These are phyloP conservation scores for Kodamaea hsintzibuensis DNA, from an alignment of 805 yeast genomes.

Conservation along the genomic window DNA sequence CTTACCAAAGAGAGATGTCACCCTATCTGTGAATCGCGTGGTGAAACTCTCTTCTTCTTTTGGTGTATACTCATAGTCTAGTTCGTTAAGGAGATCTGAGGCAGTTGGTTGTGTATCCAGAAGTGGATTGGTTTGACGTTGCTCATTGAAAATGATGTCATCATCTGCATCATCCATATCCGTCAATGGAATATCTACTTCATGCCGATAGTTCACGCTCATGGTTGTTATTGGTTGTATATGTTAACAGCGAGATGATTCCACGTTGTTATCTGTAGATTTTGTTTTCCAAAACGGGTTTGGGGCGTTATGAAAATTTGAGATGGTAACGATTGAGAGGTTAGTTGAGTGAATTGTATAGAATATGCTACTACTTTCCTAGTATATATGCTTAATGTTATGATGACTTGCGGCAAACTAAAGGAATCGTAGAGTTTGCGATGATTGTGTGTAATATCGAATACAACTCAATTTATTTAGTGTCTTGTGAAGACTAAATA, in stretches of 20 bases:
- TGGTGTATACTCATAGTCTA: constrained; percentile 25
- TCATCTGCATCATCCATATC: constrained; percentile 50
- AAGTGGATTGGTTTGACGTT: constrained; percentile 4
- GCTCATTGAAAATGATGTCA: constrained; percentile 28
- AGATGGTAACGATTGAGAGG: background rate
- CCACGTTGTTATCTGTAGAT: background rate
- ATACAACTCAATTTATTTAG: no score
- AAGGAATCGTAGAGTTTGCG: no score
- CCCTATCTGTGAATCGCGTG: constrained; percentile 1
- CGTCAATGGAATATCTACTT: constrained; percentile 56
- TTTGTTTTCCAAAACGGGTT: background rate
- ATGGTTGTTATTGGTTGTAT: background rate
- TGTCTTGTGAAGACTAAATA: no score
- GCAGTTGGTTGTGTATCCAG: background rate
- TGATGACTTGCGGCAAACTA: no score
- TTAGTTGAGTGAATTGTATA: no score
- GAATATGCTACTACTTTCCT: no score
- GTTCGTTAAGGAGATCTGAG: constrained; percentile 18
- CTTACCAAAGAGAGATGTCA: constrained; percentile 7
- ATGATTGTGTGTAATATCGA: no score
- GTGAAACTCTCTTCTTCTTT: background rate
- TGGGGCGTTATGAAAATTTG: background rate
- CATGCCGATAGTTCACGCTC: constrained; percentile 24
- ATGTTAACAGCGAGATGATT: background rate
- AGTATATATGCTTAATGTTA: no score